Evolutionary conservation across 208 protist species (phyloP), one percentile per base, ranked within the genome.

Genomic region (Balamuthia mandrillaris): DNA sequence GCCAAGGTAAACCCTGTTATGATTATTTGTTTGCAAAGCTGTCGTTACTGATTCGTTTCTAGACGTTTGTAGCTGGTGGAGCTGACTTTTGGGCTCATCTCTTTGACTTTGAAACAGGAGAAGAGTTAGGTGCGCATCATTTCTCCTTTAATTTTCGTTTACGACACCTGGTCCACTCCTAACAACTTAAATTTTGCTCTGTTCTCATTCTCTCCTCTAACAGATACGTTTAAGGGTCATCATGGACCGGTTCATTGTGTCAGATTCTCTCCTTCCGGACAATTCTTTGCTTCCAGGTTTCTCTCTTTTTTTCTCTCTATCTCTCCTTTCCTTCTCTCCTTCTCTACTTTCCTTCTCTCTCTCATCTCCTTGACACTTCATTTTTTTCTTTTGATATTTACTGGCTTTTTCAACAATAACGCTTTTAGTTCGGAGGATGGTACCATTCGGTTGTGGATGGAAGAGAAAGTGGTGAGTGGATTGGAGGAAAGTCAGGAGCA

Each of bases 171-270:
- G 18, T 56, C 49, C 49, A n/a, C n/a, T 56, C 49, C n/a, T 56
- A 27, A n/a, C 18, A 56, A 56, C n/a, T 18, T 18, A 56, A 56
- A 27, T 27, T 56, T 56, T 27, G 7, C 5, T 41, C 41, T 33
- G 4, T 3, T 52, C 2, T 72, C 21, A 33, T 3, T 51, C 5
- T 3, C 49, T n/a, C 35, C 27, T 75, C 27, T 2, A 29, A 31
- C 45, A 81, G 70, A 37, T 2, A n/a, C 44, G 51, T 61, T 37
- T 47, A 89, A 89, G 77, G 87, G 87, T 6, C 87, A 89, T 83
- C 87, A 89, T 52, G 87, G 87, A 0, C 87, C 87, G 9, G 84
- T 89, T 18, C 84, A 86, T 83, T 87, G 74, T 29, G 56, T 85
- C 21, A 66, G 81, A 49, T 87, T 85, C 61, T 24, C 70, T 1